phyloP scores from a whole-genome alignment of 495 filamentous ascomycete species.

The Penicillium canariense region DNA sequence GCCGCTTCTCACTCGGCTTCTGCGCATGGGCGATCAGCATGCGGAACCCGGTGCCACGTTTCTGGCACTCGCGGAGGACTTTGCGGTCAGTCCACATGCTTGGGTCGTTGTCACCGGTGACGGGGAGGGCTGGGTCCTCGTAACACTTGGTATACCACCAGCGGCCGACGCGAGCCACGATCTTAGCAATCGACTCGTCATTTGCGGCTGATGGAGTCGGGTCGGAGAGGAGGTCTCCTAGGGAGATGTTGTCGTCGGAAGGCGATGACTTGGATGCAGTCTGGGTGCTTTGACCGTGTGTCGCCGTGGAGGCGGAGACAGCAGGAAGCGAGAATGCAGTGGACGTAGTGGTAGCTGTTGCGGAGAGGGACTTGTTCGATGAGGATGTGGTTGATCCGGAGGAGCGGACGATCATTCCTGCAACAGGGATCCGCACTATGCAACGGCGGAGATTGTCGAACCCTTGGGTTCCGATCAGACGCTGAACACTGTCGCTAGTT shows the following conservation, averaged over 20 bases:
- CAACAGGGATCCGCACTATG: slow-evolving; percentile 85
- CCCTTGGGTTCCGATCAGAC: slow-evolving; percentile 70
- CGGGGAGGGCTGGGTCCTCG: slow-evolving; percentile 61
- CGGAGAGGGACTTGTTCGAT: slow-evolving; percentile 25
- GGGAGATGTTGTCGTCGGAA: slow-evolving; percentile 53
- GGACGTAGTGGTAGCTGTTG: slow-evolving; percentile 27
- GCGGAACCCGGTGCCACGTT: slow-evolving; percentile 80
- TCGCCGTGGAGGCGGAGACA: slow-evolving; percentile 23
- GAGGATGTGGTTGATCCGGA: slow-evolving; percentile 38
- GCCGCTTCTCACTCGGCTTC: slow-evolving; percentile 63
- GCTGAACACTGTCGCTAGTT: slow-evolving; percentile 73
- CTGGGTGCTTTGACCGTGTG: slow-evolving; percentile 22
- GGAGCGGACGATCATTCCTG: slow-evolving; percentile 58
- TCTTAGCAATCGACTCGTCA: slow-evolving; percentile 83
- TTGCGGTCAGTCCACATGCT: slow-evolving; percentile 82
- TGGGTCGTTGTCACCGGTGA: slow-evolving; percentile 42
- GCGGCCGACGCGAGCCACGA: slow-evolving; percentile 85
- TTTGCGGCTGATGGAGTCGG: slow-evolving; percentile 50
- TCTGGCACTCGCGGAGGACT: slow-evolving; percentile 80
- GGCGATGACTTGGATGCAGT: slow-evolving; percentile 29
- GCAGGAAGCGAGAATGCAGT: slow-evolving; percentile 29
- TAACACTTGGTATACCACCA: slow-evolving; percentile 98
- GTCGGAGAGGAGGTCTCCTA: slow-evolving; percentile 70
- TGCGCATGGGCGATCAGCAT: slow-evolving; percentile 89
- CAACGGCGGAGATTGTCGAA: slow-evolving; percentile 85